These are phyloP conservation scores for Zygosaccharomyces rouxii DNA, from an alignment of 805 yeast genomes.

Conservation along the genomic window DNA sequence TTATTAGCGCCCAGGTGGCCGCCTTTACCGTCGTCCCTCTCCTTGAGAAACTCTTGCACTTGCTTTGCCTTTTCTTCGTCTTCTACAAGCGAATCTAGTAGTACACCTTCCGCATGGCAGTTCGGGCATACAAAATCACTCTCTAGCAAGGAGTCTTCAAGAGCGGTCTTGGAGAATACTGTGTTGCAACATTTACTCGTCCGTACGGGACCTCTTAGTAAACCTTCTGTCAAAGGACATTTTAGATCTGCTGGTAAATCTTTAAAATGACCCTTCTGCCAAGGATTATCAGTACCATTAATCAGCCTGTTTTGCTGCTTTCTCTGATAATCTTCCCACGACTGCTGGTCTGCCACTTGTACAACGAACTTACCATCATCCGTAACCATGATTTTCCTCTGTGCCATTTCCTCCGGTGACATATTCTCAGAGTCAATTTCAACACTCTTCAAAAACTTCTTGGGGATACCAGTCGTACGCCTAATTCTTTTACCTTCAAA, in stretches of 20 bases:
- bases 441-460: constrained; percentile 80
- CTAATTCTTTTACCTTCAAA: constrained; percentile 90
- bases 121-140: constrained; percentile 88
- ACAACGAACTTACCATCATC: constrained; percentile 95
- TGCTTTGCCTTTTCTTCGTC: constrained; percentile 57
- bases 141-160: constrained; percentile 66
- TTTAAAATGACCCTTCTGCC: constrained; percentile 42
- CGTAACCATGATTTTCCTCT: constrained; percentile 69
- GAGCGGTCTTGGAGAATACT: constrained; percentile 53
- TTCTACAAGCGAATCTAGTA: constrained; percentile 62
- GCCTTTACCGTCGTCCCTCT: constrained; percentile 25
- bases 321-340: constrained; percentile 85
- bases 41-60: constrained; percentile 48
- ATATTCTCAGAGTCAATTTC: constrained; percentile 46
- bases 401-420: constrained; percentile 60
- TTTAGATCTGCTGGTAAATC: constrained; percentile 53
- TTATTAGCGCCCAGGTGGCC: constrained; percentile 13
- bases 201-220: constrained; percentile 66
- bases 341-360: constrained; percentile 88
- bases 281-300: constrained; percentile 41
- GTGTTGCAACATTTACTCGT: constrained; percentile 75
- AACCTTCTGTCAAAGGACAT: constrained; percentile 65
- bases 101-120: constrained; percentile 69
- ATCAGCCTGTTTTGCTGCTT: constrained; percentile 40
- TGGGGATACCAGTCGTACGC: constrained; percentile 96